Conservation (phyloP, 2,329 filamentous ascomycete genomes). For the Beauveria medogensis region DNA sequence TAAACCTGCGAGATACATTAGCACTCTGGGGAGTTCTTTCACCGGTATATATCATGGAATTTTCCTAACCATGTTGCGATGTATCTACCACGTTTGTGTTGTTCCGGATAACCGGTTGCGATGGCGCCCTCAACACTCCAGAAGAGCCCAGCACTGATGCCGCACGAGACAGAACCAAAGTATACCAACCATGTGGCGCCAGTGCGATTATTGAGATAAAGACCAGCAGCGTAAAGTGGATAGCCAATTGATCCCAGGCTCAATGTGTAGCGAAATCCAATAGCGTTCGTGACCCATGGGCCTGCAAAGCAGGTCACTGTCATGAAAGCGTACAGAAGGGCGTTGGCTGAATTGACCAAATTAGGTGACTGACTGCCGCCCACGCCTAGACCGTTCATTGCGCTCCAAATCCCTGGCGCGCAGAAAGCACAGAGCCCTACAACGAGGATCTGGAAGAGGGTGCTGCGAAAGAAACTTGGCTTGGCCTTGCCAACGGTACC, state of each 20-base stretch:
- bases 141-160: constrained; percentile 56
- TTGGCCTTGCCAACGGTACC: not conserved
- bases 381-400: constrained; percentile 30
- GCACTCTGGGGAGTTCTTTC: not conserved
- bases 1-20: not conserved
- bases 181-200: constrained; percentile 56
- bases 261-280: constrained; percentile 31
- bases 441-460: constrained; percentile 31
- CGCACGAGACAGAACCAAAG: constrained; percentile 53
- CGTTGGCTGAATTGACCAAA: constrained; percentile 37
- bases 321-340: constrained; percentile 37
- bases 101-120: constrained; percentile 55
- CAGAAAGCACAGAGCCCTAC: constrained; percentile 32
- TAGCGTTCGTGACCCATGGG: constrained; percentile 28
- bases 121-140: constrained; percentile 63
- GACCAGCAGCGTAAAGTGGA: constrained; percentile 54
- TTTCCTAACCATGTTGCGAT: constrained; percentile 36
- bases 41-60: not conserved
- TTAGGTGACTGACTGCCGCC: constrained; percentile 33
- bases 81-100: constrained; percentile 48
- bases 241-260: constrained; percentile 46
- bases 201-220: constrained; percentile 58
- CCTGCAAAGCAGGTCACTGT: constrained; percentile 33
- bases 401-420: constrained; percentile 34
- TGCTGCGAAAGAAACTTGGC: constrained; percentile 18